A percentile compares a stretch with the other conserved stretches of the same genome.
phyloP scores from a whole-genome alignment of 306 rosid species.

The Quercus wislizeni region DNA sequence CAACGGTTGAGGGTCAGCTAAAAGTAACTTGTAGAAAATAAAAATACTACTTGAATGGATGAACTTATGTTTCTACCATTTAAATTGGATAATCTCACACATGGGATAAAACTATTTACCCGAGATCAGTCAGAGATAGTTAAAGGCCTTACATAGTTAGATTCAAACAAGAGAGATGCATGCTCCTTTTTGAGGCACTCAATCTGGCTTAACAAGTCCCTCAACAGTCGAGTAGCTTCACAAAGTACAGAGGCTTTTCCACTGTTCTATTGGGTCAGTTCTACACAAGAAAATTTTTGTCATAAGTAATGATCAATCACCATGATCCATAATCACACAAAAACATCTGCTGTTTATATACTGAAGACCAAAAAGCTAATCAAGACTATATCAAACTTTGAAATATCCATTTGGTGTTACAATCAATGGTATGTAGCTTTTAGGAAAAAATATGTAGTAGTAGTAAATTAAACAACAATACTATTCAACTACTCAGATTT shows the following conservation, averaged over 20 bases:
- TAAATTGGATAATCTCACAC: background rate
- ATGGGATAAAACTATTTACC: background rate
- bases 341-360: background rate
- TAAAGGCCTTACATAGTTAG: constrained; percentile 57
- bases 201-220: constrained; percentile 66
- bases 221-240: constrained; percentile 64
- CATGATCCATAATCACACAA: background rate
- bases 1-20: background rate
- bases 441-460: too few relatives aligned
- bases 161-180: constrained; percentile 59
- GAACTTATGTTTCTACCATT: background rate
- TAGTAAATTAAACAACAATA: too few relatives aligned
- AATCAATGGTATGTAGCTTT: too few relatives aligned
- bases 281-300: constrained; percentile 29
- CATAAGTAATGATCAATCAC: background rate
- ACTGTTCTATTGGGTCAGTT: constrained; percentile 51
- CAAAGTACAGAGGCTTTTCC: constrained; percentile 69
- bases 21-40: background rate
- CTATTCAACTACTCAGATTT: too few relatives aligned
- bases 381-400: too few relatives aligned
- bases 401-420: too few relatives aligned
- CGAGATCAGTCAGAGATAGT: background rate
- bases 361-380: background rate
- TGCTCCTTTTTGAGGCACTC: constrained; percentile 67
- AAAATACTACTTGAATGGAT: background rate